Conservation (phyloP, 257 asterid species). For the Catharanthus roseus region DNA sequence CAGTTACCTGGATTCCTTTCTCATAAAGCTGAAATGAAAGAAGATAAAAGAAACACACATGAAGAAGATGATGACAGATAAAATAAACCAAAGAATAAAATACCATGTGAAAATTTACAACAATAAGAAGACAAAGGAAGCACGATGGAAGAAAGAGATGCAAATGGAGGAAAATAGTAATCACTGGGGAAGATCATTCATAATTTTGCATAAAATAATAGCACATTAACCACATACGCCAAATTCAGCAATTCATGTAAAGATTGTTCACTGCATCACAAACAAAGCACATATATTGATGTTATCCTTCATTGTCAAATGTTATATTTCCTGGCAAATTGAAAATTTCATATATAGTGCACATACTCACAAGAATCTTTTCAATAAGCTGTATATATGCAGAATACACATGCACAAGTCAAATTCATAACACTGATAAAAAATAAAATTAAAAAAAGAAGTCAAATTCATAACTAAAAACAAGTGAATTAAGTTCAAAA, state of each 20-base stretch:
- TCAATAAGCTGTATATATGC: neutral
- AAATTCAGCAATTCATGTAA: neutral
- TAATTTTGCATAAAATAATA: neutral
- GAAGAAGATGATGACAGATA: slow-evolving; percentile 3
- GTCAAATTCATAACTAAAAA: neutral
- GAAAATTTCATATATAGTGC: neutral
- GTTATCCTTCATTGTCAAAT: neutral
- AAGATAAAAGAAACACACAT: slow-evolving; percentile 12
- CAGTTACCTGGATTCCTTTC: slow-evolving; percentile 89
- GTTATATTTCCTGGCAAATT: neutral
- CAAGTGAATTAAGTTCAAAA: neutral
- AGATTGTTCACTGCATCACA: neutral
- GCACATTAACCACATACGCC: neutral
- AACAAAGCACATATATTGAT: neutral
- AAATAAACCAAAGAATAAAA: slow-evolving; percentile 3
- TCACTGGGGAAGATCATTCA: neutral
- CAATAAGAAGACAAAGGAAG: neutral
- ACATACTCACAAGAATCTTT: neutral
- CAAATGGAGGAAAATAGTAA: slow-evolving; percentile 5
- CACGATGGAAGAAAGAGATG: slow-evolving; percentile 1
- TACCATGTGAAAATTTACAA: neutral
- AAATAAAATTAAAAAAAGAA: too few relatives aligned
- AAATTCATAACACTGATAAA: neutral
- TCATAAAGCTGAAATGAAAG: slow-evolving; percentile 52
- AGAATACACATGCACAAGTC: neutral